A percentile compares a stretch with the other conserved stretches of the same genome.
Conservation (phyloP, 176 grass and related monocot species). For the Coix lacrymajobi region DNA sequence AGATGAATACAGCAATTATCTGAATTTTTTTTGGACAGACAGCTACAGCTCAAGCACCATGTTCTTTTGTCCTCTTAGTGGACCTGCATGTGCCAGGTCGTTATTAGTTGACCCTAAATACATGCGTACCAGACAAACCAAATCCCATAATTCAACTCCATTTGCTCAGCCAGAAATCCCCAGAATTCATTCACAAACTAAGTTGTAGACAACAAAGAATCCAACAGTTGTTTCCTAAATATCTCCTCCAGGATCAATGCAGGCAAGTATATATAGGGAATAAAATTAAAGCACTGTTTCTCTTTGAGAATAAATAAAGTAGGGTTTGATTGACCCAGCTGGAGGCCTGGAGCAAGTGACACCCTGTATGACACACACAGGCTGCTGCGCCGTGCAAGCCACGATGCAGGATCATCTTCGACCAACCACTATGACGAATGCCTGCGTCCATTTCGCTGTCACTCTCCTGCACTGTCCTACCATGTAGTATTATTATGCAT, state of each 20-base stretch:
- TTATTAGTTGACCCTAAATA: constrained; percentile 33
- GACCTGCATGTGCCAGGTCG: constrained; percentile 26
- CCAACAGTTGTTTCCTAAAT: constrained; percentile 7
- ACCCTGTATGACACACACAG: constrained; percentile 28
- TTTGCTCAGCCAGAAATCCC: constrained; percentile 14
- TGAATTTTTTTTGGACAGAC: background rate
- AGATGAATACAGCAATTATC: constrained; percentile 13
- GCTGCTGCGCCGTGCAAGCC: constrained; percentile 16
- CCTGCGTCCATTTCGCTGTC: constrained; percentile 38
- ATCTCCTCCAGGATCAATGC: background rate
- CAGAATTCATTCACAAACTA: constrained; percentile 13
- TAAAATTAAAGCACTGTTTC: background rate
- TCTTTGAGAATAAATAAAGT: background rate
- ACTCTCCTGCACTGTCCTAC: constrained; percentile 20
- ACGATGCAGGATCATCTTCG: constrained; percentile 19
- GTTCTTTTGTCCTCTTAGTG: constrained; percentile 25
- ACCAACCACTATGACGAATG: constrained; percentile 45
- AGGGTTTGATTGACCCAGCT: constrained; percentile 5
- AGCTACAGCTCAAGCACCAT: constrained; percentile 46
- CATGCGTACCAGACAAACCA: constrained; percentile 4
- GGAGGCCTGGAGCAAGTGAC: constrained; percentile 10
- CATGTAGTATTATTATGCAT: constrained; percentile 6
- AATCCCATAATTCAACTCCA: constrained; percentile 26
- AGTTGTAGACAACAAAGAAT: background rate
- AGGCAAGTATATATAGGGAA: background rate